Percentiles rank a stretch among this genome's conserved stretches.
phyloP scores from a whole-genome alignment of 176 grass and related monocot genomes.

The Dactylis glomerata region DNA sequence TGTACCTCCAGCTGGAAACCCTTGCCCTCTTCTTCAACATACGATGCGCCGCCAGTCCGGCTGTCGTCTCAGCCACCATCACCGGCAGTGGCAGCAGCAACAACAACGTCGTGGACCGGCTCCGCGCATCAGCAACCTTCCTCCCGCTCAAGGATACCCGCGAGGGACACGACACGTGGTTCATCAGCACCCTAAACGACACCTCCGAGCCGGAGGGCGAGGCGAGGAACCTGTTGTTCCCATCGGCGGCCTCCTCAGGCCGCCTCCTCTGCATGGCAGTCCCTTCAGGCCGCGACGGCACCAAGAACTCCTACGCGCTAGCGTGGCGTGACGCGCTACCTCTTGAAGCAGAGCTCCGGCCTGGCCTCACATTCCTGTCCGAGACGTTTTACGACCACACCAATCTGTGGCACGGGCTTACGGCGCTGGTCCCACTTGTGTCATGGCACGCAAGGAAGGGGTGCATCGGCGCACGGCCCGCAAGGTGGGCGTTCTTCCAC shows the following conservation, averaged over 20 bases:
- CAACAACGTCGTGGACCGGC: neutral
- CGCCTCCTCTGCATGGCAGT: conserved; percentile 54
- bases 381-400: conserved; percentile 66
- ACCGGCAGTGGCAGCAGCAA: neutral
- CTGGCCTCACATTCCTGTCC: conserved; percentile 49
- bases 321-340: conserved; percentile 61
- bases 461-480: conserved; percentile 18
- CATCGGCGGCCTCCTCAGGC: conserved; percentile 44
- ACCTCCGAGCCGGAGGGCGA: conserved; percentile 45
- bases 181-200: conserved; percentile 65
- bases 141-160: conserved; percentile 53
- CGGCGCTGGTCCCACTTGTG: conserved; percentile 44
- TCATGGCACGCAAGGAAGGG: conserved; percentile 41
- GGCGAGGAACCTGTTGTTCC: conserved; percentile 51
- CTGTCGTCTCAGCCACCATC: neutral
- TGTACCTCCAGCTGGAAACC: conserved; percentile 34
- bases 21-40: conserved; percentile 12
- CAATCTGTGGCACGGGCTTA: conserved; percentile 72
- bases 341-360: conserved; percentile 22
- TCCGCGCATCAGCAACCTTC: conserved; percentile 47
- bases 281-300: conserved; percentile 28
- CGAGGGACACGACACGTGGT: conserved; percentile 36
- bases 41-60: neutral
- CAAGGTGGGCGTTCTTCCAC: conserved; percentile 59
- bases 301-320: conserved; percentile 60